Conservation (phyloP, 208 protist species). For the Leishmania tarentolae region DNA sequence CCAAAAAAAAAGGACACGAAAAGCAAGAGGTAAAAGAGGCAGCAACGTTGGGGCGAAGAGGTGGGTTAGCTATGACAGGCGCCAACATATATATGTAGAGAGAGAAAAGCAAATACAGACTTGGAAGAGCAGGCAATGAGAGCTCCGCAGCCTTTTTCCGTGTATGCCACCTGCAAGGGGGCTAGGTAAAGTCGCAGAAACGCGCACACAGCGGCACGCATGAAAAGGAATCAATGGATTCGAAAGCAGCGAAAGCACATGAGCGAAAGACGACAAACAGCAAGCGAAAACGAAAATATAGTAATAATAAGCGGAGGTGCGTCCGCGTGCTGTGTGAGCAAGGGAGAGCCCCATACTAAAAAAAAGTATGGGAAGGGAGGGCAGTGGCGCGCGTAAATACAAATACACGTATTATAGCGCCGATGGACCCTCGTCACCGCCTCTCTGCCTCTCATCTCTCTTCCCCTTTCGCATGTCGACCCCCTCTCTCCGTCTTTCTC, state of each 20-base stretch:
- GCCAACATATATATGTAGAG: neutral
- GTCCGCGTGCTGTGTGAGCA: neutral
- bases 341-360: neutral
- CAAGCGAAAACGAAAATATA: no score
- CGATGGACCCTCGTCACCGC: neutral
- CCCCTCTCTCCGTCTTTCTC: neutral
- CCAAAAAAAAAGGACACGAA: neutral
- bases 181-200: neutral
- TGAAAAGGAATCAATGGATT: neutral
- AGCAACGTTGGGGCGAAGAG: neutral
- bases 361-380: constrained; percentile 4
- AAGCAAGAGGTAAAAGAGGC: neutral
- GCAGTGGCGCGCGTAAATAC: neutral
- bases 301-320: no score
- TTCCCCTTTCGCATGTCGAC: neutral
- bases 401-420: neutral
- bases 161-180: neutral
- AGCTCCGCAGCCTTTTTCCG: neutral
- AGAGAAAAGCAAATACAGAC: neutral
- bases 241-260: constrained; percentile 13
- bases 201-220: neutral
- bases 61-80: neutral
- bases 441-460: neutral
- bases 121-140: neutral
- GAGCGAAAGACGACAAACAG: neutral